These are phyloP conservation scores for Panicum virgatum DNA, from an alignment of 202 grass and related monocot genomes.

Conservation along the genomic window DNA sequence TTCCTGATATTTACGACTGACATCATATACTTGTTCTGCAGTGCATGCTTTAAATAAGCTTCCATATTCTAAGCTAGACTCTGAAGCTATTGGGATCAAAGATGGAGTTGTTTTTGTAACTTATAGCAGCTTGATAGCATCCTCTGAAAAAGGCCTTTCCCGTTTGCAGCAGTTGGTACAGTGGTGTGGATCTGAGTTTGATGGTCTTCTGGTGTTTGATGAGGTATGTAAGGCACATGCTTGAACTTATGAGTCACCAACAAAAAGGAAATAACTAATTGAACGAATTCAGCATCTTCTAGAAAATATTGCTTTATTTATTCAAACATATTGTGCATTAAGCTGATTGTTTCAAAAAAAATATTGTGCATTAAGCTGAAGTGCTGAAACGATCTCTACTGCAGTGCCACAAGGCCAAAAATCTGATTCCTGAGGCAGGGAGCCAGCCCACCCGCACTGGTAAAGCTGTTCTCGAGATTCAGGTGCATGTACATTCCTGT, in stretches of 20 bases:
- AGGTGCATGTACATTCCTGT: constrained; percentile 36
- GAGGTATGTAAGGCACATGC: constrained; percentile 49
- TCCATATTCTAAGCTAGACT: constrained; percentile 96
- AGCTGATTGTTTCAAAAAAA: constrained; percentile 11
- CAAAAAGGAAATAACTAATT: constrained; percentile 15
- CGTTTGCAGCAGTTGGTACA: constrained; percentile 96
- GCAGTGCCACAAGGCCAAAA: constrained; percentile 99
- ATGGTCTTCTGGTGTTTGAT: constrained; percentile 92
- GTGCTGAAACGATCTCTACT: constrained; percentile 28
- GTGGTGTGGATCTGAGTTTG: constrained; percentile 86
- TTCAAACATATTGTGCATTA: not conserved
- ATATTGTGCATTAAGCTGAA: not conserved
- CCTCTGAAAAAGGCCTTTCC: constrained; percentile 94
- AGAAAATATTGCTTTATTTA: constrained; percentile 3
- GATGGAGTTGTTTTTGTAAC: constrained; percentile 94
- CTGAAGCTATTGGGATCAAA: constrained; percentile 83
- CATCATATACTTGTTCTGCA: constrained; percentile 59
- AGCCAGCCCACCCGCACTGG: constrained; percentile 94
- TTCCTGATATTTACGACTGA: constrained; percentile 21
- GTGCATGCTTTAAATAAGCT: constrained; percentile 97
- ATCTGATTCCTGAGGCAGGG: constrained; percentile 92
- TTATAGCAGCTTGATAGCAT: constrained; percentile 98
- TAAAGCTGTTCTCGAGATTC: constrained; percentile 91
- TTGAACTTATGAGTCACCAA: not conserved
- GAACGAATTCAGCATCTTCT: constrained; percentile 1